Conservation (phyloP, 345 rosid genomes). For the Dovyalis caffra region DNA sequence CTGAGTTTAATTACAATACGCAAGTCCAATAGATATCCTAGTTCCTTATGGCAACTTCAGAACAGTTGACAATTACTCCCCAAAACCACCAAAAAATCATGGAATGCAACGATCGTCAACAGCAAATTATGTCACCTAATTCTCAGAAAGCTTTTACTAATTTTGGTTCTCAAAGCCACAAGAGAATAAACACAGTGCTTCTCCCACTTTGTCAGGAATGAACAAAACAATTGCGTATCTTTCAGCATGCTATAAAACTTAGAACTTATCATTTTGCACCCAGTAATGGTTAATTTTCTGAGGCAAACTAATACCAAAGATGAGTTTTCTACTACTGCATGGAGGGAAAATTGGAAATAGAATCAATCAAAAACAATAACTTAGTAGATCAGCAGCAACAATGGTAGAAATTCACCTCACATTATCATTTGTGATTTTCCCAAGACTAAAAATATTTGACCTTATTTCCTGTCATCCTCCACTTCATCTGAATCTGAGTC, state of each 20-base stretch:
- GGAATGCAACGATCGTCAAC: not conserved
- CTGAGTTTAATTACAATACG: not conserved
- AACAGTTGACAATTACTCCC: not conserved
- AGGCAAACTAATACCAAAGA: not conserved
- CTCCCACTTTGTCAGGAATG: not conserved
- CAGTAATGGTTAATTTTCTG: not conserved
- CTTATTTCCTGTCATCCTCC: slow-evolving; percentile 26
- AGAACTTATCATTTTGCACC: not conserved
- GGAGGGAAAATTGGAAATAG: not conserved
- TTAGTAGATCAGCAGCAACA: not conserved
- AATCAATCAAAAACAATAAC: slow-evolving; percentile 13
- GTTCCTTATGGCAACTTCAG: not conserved
- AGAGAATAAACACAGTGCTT: not conserved
- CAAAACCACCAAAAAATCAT: not conserved
- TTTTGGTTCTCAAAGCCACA: not conserved
- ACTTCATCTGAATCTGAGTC: slow-evolving; percentile 67
- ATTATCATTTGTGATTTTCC: not conserved
- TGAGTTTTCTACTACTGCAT: not conserved
- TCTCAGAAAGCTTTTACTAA: not conserved
- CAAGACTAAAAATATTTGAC: slow-evolving; percentile 1
- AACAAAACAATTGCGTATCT: not conserved
- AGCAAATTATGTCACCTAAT: not conserved
- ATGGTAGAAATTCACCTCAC: not conserved
- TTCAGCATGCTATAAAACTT: not conserved
- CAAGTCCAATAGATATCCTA: not conserved